phyloP scores from a whole-genome alignment of 495 filamentous ascomycete species.

The Xanthoparmelia taractica region DNA sequence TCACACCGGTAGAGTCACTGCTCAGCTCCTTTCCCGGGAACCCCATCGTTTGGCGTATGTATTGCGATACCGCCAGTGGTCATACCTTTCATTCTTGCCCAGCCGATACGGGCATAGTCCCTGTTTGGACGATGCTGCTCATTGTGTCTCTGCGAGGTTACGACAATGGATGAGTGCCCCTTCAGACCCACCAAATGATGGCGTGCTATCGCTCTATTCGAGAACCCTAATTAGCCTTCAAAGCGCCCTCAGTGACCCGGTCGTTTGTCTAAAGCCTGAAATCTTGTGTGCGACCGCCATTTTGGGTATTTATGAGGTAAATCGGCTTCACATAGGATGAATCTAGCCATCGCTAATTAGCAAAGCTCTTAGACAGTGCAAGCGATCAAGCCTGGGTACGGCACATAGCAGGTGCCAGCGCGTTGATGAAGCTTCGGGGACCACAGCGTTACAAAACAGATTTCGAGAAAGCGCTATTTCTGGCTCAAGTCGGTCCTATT shows the following conservation, averaged over 20 bases:
- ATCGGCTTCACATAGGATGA: neutral
- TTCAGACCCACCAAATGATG: conserved; percentile 15
- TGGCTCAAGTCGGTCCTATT: conserved; percentile 30
- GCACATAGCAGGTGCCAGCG: conserved; percentile 29
- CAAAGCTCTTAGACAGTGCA: conserved; percentile 24
- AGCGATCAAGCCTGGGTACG: conserved; percentile 28
- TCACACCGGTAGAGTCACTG: conserved; percentile 24
- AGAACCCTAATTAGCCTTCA: conserved; percentile 33
- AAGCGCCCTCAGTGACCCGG: conserved; percentile 28
- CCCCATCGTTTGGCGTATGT: conserved; percentile 22
- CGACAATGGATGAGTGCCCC: conserved; percentile 24
- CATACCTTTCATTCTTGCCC: conserved; percentile 33
- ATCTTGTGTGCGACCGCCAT: conserved; percentile 34
- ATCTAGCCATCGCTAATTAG: neutral
- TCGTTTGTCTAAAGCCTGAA: conserved; percentile 25
- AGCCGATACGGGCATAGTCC: conserved; percentile 28
- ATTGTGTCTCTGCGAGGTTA: conserved; percentile 32
- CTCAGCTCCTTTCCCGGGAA: conserved; percentile 22
- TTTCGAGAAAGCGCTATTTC: conserved; percentile 34
- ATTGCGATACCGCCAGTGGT: conserved; percentile 24
- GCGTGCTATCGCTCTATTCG: conserved; percentile 28
- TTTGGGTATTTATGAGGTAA: conserved; percentile 32
- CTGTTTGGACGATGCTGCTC: conserved; percentile 30
- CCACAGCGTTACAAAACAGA: conserved; percentile 30
- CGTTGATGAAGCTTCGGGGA: conserved; percentile 33